Evolutionary conservation across 331 rosid species (phyloP).

Genomic region (Spiraea crenata): DNA sequence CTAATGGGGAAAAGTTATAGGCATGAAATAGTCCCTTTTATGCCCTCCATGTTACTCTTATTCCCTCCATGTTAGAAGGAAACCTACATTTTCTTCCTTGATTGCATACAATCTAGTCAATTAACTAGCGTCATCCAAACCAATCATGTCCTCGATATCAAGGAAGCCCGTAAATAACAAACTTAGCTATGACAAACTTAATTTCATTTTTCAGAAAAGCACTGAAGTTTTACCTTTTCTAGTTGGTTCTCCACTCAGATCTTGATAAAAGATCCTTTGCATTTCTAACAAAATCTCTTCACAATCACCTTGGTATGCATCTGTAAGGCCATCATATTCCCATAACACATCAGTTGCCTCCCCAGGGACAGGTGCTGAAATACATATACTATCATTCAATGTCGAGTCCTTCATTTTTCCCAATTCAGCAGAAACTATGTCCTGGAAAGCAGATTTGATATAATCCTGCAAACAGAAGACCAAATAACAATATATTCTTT

Average conservation of each 20-base stretch:
- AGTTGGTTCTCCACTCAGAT: conserved; percentile 40
- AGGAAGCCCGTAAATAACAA: background rate
- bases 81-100: too few species aligned
- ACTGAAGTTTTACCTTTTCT: conserved; percentile 31
- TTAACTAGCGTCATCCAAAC: too few species aligned
- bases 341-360: conserved; percentile 46
- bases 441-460: conserved; percentile 44
- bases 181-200: background rate
- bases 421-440: conserved; percentile 70
- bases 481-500: background rate
- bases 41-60: too few species aligned
- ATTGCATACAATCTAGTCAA: too few species aligned
- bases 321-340: conserved; percentile 60
- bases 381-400: conserved; percentile 7
- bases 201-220: background rate
- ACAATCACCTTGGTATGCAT: conserved; percentile 56
- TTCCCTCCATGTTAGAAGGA: too few species aligned
- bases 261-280: conserved; percentile 81
- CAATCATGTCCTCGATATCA: too few species aligned
- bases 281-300: conserved; percentile 71
- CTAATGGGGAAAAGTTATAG: too few species aligned
- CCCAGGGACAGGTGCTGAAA: conserved; percentile 20
- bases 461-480: conserved; percentile 41
- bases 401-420: conserved; percentile 51
- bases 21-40: too few species aligned